Base-by-base conservation (phyloP, 805 yeast species). In the Ogataea polymorpha region DNA sequence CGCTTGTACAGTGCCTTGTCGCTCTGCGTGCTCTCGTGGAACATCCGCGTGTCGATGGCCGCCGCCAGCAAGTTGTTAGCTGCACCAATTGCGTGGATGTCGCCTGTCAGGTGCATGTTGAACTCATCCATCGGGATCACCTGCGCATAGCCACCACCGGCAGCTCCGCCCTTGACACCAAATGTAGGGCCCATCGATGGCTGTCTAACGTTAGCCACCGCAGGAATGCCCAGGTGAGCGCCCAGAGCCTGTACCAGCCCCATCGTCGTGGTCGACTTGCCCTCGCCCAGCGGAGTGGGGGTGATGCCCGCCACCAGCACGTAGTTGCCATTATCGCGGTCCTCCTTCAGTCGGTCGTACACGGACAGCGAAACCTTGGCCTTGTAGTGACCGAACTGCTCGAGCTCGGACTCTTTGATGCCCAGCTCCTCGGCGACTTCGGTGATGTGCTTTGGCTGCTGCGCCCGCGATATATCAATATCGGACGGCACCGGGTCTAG, bases 141-240 rank as follows among this genome's bases (percentile, higher is more conserved):
- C 65, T 84, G 91, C 21, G 93, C 81, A 59, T 83, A 84, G 45
- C 93, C 93, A 63, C 93, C 91, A 61, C 93, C 93, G 6, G 93
- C 93, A 52, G 93, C 93, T 67, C 93, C 93, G 65, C 93, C 93
- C 63, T 84, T 84, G 52, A 84, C 82, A 67, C 93, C 93, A 56
- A 84, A 84, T 14, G 93, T 84, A 50, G 93, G 93, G 41, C 93
- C 93, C 90, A 84, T 82, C 7, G 89, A 81, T 18, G 93, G 93
- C 62, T 84, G 93, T 71, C 93, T 77, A 38, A 84, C 93, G 59
- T 83, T 84, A 49, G 91, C 93, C 58, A 84, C 74, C 11, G 82
- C 82, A 44, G 82, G 78, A 51, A 76, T 71, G 38, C 77, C 71
- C 62, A 84, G 68, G 56, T 82, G 89, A 27, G 89, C 89, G 48